These are phyloP conservation scores for Macrophomina tecta DNA, from an alignment of 2,329 filamentous ascomycete genomes.

Conservation along the genomic window DNA sequence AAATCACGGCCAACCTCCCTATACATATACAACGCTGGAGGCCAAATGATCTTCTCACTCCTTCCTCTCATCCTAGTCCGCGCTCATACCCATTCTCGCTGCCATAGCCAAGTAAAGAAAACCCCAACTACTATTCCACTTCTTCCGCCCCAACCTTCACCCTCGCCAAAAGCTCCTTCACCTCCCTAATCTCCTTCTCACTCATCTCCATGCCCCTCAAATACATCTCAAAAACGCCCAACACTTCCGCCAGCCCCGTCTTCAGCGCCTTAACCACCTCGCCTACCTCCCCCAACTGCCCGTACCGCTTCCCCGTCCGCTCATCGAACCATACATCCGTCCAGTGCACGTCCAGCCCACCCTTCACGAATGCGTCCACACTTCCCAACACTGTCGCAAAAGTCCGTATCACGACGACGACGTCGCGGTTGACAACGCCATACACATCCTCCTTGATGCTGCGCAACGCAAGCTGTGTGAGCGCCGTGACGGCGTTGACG, in stretches of 20 bases:
- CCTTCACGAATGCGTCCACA: conserved; percentile 69
- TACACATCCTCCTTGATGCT: conserved; percentile 82
- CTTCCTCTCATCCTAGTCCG: neutral
- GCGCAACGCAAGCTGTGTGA: conserved; percentile 72
- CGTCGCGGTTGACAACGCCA: conserved; percentile 84
- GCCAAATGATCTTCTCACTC: too few species aligned
- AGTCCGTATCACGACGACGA: conserved; percentile 74
- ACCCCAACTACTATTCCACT: conserved; percentile 29
- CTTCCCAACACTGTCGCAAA: conserved; percentile 72
- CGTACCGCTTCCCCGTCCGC: conserved; percentile 46
- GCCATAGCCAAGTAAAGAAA: neutral
- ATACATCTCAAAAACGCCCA: conserved; percentile 77
- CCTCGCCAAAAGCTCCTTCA: conserved; percentile 63
- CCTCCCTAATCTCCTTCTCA: conserved; percentile 73
- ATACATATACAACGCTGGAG: too few species aligned
- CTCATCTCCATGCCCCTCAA: conserved; percentile 72
- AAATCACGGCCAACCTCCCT: too few species aligned
- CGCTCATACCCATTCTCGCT: neutral
- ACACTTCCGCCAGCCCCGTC: conserved; percentile 67
- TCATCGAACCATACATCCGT: conserved; percentile 70
- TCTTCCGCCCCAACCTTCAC: conserved; percentile 32
- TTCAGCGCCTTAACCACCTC: conserved; percentile 70
- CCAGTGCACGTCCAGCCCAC: conserved; percentile 71
- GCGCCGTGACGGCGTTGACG: conserved; percentile 65
- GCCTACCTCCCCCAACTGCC: conserved; percentile 69